Evolutionary conservation across 148 eudicot species (phyloP), one percentile per base, ranked within the genome.

Genomic region (Vaccinium myrtillus): DNA sequence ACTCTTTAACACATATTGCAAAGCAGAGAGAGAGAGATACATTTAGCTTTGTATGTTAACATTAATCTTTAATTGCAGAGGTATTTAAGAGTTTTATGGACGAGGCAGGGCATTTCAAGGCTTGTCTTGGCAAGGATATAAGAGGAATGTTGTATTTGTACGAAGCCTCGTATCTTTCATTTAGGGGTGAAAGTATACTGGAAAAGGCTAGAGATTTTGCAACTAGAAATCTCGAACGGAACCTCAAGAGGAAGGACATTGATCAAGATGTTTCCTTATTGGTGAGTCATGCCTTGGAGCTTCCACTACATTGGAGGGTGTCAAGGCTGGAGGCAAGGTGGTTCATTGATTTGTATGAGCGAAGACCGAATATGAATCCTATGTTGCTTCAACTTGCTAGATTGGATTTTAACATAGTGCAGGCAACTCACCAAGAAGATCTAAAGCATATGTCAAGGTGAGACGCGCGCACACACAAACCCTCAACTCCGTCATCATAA

Each of bases 101-200:
- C 49, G 36, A 77, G 12, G 16, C 23, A 4, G 86, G 86, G 13
- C 78, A 84, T 8, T 84, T 87, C 80, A 75, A 51, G 30, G 71
- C 67, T 13, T 50, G 48, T 78, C n/a, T 84, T 21, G 7, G 59
- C n/a, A 51, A 63, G 11, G 89, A 87, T 74, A 76, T 75, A 5
- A 27, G 49, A 19, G 80, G 83, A 49, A 15, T 83, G 59, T n/a
- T 86, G 5, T 46, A n/a, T 21, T 74, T 86, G 59, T 84, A 84
- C 6, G 89, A 87, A 80, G 89, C 89, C 51, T 75, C 89, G 7
- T 71, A 61, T 55, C 84, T 75, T 59, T 77, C 78, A 76, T 19
- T 48, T 10, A 63, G 12, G 3, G 73, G 43, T 25, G 89, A 87
- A 46, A 75, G n/a, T 19, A 76, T 67, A 15, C 4, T 87, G n/a